These are phyloP conservation scores for Brasilioporus rufonigricans DNA, from an alignment of 768 basidiomycete species.

Conservation along the genomic window DNA sequence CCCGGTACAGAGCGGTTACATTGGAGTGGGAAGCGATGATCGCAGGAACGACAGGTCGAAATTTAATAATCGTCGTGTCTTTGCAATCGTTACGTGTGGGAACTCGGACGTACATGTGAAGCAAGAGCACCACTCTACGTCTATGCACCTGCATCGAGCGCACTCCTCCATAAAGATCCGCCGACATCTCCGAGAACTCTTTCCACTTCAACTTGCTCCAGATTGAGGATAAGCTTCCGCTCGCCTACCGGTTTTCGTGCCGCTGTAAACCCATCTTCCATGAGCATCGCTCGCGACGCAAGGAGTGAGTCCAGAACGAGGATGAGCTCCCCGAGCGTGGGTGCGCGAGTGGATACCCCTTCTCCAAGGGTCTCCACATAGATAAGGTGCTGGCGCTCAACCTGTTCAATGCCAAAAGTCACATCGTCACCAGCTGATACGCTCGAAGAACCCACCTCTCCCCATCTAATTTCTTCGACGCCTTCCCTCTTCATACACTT, in stretches of 20 bases:
- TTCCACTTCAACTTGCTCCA: slow-evolving; percentile 84
- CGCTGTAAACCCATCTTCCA: slow-evolving; percentile 59
- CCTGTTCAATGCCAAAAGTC: slow-evolving; percentile 36
- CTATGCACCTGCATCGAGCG: slow-evolving; percentile 25
- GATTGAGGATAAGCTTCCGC: slow-evolving; percentile 71
- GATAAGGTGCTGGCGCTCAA: slow-evolving; percentile 72
- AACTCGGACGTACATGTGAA: neutral
- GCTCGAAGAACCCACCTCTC: slow-evolving; percentile 50
- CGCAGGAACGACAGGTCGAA: no score
- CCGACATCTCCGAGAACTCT: slow-evolving; percentile 82
- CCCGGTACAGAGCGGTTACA: no score
- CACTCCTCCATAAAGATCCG: slow-evolving; percentile 62
- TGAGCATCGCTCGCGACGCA: slow-evolving; percentile 72
- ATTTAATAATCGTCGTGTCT: no score
- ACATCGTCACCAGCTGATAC: neutral
- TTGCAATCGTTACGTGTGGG: neutral
- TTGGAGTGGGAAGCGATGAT: no score
- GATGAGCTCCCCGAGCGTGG: slow-evolving; percentile 59
- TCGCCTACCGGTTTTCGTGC: slow-evolving; percentile 61
- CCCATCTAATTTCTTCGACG: slow-evolving; percentile 85
- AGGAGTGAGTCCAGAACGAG: slow-evolving; percentile 74
- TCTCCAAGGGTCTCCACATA: slow-evolving; percentile 64
- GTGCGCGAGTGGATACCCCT: slow-evolving; percentile 56
- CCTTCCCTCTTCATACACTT: slow-evolving; percentile 83
- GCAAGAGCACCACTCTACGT: neutral